Conservation (phyloP, 2,329 filamentous ascomycete species). For the Venturia asperata region DNA sequence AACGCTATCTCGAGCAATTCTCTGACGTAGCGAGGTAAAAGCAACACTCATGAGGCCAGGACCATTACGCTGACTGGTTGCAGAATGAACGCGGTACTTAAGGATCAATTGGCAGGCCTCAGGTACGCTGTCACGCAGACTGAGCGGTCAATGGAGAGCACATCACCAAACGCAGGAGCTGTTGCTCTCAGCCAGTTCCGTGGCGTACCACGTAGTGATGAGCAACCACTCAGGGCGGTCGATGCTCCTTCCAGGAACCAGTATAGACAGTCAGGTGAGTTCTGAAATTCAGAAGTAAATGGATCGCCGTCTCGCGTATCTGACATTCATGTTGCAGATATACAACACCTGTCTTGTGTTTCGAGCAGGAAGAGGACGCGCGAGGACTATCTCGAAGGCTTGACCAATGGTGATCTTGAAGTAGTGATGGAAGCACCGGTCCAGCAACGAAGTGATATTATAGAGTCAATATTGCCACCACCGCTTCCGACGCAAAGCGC, state of each 20-base stretch:
- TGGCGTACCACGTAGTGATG: neutral
- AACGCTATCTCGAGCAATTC: constrained; percentile 32
- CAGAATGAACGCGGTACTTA: constrained; percentile 27
- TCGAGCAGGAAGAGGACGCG: constrained; percentile 17
- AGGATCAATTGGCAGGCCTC: constrained; percentile 25
- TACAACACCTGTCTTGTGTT: constrained; percentile 3
- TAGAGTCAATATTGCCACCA: constrained; percentile 20
- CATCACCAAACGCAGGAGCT: neutral
- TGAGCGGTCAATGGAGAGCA: constrained; percentile 19
- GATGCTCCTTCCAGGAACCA: neutral
- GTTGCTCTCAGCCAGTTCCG: neutral
- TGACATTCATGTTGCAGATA: neutral
- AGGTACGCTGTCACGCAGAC: constrained; percentile 27
- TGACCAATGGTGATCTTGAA: neutral
- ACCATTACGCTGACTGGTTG: constrained; percentile 21
- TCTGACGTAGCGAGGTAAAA: constrained; percentile 29
- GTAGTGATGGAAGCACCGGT: neutral
- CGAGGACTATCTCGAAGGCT: constrained; percentile 15
- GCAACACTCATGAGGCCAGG: neutral
- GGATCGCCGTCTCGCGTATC: neutral
- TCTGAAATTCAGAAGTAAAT: neutral
- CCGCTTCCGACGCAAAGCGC: constrained; percentile 7
- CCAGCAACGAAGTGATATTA: neutral
- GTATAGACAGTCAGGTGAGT: neutral
- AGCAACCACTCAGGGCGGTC: neutral